A percentile compares a stretch with the other conserved stretches of the same genome.
Evolutionary conservation across 202 grass and related monocot genomes (phyloP).

Genomic region (Tripidium arundinaceum): DNA sequence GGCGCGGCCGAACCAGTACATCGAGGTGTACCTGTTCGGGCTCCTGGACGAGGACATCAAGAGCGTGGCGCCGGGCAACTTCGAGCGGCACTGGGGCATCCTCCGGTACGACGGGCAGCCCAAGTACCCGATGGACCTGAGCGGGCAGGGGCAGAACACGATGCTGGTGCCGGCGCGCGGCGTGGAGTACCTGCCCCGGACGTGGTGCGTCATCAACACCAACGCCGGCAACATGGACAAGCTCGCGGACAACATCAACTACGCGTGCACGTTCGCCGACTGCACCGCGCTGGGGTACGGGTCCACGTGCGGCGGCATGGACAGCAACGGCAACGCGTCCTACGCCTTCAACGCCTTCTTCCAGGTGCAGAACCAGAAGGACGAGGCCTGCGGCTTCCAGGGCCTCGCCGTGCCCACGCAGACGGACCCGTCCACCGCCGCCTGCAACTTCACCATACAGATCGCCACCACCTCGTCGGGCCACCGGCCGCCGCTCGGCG

Average conservation of each 20-base stretch:
- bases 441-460: no score
- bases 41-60: constrained; percentile 62
- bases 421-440: no score
- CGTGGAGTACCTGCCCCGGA: constrained; percentile 40
- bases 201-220: constrained; percentile 53
- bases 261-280: constrained; percentile 76
- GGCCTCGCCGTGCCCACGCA: no score
- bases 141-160: constrained; percentile 12
- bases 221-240: constrained; percentile 30
- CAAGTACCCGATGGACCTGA: constrained; percentile 57
- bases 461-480: constrained; percentile 20
- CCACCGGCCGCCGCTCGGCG: neutral
- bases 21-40: constrained; percentile 53
- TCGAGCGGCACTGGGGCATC: constrained; percentile 83
- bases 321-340: no score
- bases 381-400: no score
- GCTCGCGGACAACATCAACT: constrained; percentile 69
- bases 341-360: no score
- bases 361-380: no score
- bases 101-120: constrained; percentile 72
- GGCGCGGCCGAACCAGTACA: constrained; percentile 21
- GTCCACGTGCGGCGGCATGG: no score
- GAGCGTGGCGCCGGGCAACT: constrained; percentile 63
- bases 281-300: constrained; percentile 61
- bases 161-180: constrained; percentile 28